Evolutionary conservation across 148 eudicot species (phyloP).

Genomic region (Pouteria glomerata): DNA sequence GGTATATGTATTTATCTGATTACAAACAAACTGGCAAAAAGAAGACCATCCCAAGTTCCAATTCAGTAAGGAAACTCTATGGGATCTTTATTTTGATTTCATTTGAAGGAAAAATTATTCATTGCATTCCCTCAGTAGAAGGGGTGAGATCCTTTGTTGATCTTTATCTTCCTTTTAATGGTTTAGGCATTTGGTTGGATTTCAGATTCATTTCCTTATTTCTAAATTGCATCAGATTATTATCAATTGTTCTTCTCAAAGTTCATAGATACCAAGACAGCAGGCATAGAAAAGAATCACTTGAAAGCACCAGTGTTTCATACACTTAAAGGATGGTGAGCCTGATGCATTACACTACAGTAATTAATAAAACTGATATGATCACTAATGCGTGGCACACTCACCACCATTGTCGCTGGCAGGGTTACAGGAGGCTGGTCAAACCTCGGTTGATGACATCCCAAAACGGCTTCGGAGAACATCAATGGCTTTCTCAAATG

Average conservation of each 20-base stretch:
- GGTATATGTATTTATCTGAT: no score
- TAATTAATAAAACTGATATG: neutral
- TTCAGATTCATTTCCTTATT: neutral
- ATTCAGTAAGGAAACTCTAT: neutral
- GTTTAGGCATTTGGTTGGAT: neutral
- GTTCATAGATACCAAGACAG: neutral
- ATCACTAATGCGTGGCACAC: neutral
- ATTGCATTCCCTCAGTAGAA: no score
- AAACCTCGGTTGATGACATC: constrained; percentile 30
- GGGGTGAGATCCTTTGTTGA: no score
- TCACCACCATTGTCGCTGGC: neutral
- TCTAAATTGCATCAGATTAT: neutral
- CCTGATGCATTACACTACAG: neutral
- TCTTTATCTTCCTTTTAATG: neutral
- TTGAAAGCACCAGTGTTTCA: neutral
- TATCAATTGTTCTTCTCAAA: no score
- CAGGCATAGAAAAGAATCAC: neutral
- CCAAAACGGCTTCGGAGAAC: constrained; percentile 58
- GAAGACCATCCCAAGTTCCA: no score
- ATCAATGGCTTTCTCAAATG: constrained; percentile 58
- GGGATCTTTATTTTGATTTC: neutral
- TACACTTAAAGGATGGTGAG: neutral
- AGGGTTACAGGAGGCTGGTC: neutral
- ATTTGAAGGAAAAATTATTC: no score
- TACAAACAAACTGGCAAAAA: no score